Percentiles rank a stretch among this genome's conserved stretches.
phyloP scores from a whole-genome alignment of 2,329 filamentous ascomycete genomes.

The Xylaria sp. region DNA sequence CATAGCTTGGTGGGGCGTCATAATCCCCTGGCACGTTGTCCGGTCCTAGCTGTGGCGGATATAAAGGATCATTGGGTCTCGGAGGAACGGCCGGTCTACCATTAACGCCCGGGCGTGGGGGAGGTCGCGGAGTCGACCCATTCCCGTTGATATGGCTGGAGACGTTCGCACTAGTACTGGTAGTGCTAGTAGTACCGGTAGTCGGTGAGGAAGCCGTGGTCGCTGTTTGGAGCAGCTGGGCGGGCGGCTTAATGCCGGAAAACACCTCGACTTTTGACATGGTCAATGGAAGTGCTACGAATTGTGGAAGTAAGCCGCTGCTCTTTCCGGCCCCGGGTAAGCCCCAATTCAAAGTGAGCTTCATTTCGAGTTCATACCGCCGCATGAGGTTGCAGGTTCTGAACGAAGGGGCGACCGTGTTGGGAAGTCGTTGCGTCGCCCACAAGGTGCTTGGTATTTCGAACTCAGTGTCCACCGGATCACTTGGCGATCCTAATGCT shows the following conservation, averaged over 20 bases:
- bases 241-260: conserved; percentile 86
- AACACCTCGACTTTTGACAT: conserved; percentile 81
- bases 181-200: conserved; percentile 45
- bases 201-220: conserved; percentile 40
- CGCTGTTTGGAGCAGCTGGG: conserved; percentile 71
- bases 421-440: conserved; percentile 78
- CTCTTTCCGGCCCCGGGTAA: conserved; percentile 30
- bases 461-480: conserved; percentile 72
- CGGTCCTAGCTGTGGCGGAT: conserved; percentile 67
- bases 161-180: conserved; percentile 42
- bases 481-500: conserved; percentile 70
- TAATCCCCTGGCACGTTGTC: conserved; percentile 62
- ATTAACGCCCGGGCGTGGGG: conserved; percentile 51
- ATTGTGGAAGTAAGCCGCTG: conserved; percentile 64
- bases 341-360: conserved; percentile 81
- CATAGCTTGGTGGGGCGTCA: conserved; percentile 93
- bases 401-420: conserved; percentile 88
- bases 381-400: conserved; percentile 87
- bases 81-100: conserved; percentile 38
- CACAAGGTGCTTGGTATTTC: conserved; percentile 78
- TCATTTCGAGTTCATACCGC: conserved; percentile 84
- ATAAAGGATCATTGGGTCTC: conserved; percentile 60
- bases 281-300: conserved; percentile 80
- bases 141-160: conserved; percentile 15
- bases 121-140: conserved; percentile 51